phyloP scores from a whole-genome alignment of 2,329 filamentous ascomycete species.

The Neopestalotiopsis clavispora region DNA sequence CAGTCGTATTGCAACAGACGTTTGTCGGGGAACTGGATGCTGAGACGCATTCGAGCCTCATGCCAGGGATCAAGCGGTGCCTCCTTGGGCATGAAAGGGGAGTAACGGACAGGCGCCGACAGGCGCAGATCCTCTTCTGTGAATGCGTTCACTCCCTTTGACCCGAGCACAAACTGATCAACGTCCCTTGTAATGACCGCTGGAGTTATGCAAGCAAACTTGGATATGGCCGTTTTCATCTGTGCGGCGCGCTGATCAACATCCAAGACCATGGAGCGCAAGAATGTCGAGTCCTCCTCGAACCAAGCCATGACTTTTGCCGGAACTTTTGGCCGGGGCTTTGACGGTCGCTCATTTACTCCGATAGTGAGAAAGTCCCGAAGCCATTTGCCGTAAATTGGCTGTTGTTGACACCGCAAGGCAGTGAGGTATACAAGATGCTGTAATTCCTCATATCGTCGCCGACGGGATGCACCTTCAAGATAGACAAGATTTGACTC shows the following conservation, averaged over 20 bases:
- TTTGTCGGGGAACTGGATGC: slow-evolving; percentile 96
- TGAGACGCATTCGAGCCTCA: slow-evolving; percentile 87
- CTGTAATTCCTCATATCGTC: slow-evolving; percentile 77
- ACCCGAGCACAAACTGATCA: slow-evolving; percentile 68
- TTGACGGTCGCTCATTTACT: slow-evolving; percentile 61
- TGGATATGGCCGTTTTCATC: slow-evolving; percentile 77
- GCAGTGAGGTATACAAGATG: slow-evolving; percentile 82
- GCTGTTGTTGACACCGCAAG: slow-evolving; percentile 77
- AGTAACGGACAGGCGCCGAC: slow-evolving; percentile 60
- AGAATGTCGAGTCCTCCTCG: slow-evolving; percentile 67
- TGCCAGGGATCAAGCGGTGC: slow-evolving; percentile 82
- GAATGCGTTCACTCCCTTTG: slow-evolving; percentile 60
- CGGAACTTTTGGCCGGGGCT: slow-evolving; percentile 64
- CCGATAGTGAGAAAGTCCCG: slow-evolving; percentile 75
- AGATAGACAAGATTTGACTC: slow-evolving; percentile 74
- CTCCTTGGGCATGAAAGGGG: slow-evolving; percentile 61
- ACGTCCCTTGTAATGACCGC: slow-evolving; percentile 84
- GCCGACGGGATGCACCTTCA: slow-evolving; percentile 72
- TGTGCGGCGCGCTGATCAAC: slow-evolving; percentile 73
- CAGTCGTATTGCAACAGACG: slow-evolving; percentile 97
- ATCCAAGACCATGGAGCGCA: slow-evolving; percentile 74
- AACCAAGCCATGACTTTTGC: slow-evolving; percentile 75
- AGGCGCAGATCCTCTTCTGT: slow-evolving; percentile 61
- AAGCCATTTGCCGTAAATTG: slow-evolving; percentile 82
- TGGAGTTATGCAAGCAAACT: slow-evolving; percentile 92